Base-by-base conservation (phyloP, 768 basidiomycete genomes). In the Tricholoma saponaceum region DNA sequence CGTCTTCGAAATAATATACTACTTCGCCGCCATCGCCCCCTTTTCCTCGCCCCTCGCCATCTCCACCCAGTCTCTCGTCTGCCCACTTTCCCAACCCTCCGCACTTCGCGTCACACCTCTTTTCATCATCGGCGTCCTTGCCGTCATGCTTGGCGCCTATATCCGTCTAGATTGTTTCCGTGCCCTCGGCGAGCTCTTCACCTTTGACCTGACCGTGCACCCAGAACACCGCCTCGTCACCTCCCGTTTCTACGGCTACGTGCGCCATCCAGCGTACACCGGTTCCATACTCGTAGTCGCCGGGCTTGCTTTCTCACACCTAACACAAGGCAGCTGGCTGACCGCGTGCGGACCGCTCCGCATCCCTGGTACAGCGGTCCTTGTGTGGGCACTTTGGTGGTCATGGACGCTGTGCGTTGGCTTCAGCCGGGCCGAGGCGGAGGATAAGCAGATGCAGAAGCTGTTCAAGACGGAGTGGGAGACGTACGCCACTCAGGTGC, bases 191-290 rank as follows among this genome's bases (percentile, higher is more conserved):
- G 65, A 71, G 13, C 63, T 79, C 51, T 81, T 81, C 62, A 80
- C 80, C 5, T 80, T 79, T 55, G 80, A 81, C 51, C 73, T 81
- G 54, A 78, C 76, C 39, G 66, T 81, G 22, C 74, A 75, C 46
- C 76, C 74, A 5, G 60, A 65, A 13, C 79, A 81, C 62, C 72
- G 61, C 54, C 67, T 82, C 32, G 67, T 82, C 32, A 79, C 78
- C 5, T 67, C 68, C 14, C 73, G 79, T 3, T 74, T 71, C 56
- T 82, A 82, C 63, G 23, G 65, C 13, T 74, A 74, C 33, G 80
- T 81, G 51, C 77, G 80, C 9, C 80, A 81, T 63, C 80, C 80
- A 14, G 69, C 78, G 0, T 80, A 80, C 59, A 74, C 76, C 0
- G 80, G 80, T 1, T 74, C 76, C n/a, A 67, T 81, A 56, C 67